These are phyloP conservation scores for Trichosporon sp. DNA, from an alignment of 1,284 basidiomycete genomes.

Conservation along the genomic window DNA sequence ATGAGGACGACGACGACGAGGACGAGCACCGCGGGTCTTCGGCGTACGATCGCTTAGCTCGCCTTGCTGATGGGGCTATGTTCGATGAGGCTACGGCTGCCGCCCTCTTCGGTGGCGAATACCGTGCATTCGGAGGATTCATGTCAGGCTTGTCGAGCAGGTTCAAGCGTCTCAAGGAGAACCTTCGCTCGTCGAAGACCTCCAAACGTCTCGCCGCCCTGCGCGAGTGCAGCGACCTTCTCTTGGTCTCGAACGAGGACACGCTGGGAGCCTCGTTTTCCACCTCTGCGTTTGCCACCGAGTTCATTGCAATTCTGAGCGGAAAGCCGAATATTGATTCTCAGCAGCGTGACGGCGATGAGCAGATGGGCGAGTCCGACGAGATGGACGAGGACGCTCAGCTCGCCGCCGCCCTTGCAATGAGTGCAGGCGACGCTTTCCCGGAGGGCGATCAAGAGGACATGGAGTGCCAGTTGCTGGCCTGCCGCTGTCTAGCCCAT, in stretches of 20 bases:
- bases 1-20: constrained; percentile 43
- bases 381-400: constrained; percentile 74
- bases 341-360: constrained; percentile 39
- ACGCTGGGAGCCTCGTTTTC: constrained; percentile 87
- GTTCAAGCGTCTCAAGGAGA: constrained; percentile 84
- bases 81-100: constrained; percentile 74
- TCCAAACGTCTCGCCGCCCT: constrained; percentile 83
- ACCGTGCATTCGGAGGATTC: constrained; percentile 72
- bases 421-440: constrained; percentile 51
- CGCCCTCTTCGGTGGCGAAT: constrained; percentile 63
- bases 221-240: constrained; percentile 90
- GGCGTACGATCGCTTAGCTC: constrained; percentile 49
- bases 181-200: constrained; percentile 79
- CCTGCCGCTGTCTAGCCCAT: constrained; percentile 91
- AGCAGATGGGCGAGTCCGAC: constrained; percentile 40
- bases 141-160: constrained; percentile 82
- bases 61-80: constrained; percentile 59
- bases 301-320: constrained; percentile 87
- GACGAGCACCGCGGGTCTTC: constrained; percentile 41
- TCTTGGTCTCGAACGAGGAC: constrained; percentile 96
- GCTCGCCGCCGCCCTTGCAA: constrained; percentile 76
- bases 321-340: constrained; percentile 63
- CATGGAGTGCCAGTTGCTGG: constrained; percentile 86
- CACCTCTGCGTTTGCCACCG: constrained; percentile 86
- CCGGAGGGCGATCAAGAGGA: constrained; percentile 58